A percentile compares a stretch with the other conserved stretches of the same genome.
These are phyloP conservation scores for Fraxinus excelsior DNA, from an alignment of 257 asterid species.

Conservation along the genomic window DNA sequence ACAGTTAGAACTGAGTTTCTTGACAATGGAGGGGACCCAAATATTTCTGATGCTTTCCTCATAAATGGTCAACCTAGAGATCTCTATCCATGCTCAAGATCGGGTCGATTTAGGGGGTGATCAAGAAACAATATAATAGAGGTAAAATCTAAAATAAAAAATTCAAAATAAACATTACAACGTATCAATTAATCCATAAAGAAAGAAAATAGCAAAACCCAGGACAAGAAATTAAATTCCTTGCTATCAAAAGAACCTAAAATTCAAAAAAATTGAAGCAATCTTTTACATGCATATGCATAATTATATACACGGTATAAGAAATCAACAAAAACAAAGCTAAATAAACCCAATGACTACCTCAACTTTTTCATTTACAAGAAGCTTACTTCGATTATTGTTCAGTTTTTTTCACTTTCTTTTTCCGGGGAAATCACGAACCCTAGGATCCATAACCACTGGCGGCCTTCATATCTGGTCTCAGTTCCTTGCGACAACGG, in stretches of 20 bases:
- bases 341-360: neutral
- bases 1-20: slow-evolving; percentile 24
- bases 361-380: too few species aligned
- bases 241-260: neutral
- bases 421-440: too few species aligned
- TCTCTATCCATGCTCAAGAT: slow-evolving; percentile 39
- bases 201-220: neutral
- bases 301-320: neutral
- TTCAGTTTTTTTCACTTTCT: too few species aligned
- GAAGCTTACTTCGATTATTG: too few species aligned
- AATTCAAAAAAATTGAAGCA: neutral
- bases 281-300: neutral
- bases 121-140: too few species aligned
- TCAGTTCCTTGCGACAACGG: too few species aligned
- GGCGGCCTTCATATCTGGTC: too few species aligned
- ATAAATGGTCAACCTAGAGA: slow-evolving; percentile 57
- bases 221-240: neutral
- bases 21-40: slow-evolving; percentile 33
- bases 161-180: too few species aligned
- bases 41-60: slow-evolving; percentile 39
- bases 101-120: slow-evolving; percentile 19
- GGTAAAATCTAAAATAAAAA: too few species aligned
- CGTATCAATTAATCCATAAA: too few species aligned
- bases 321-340: neutral
- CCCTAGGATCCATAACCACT: too few species aligned